Evolutionary conservation across 768 basidiomycete genomes (phyloP), one percentile per base, ranked within the genome.

Genomic region (Imleria badia): DNA sequence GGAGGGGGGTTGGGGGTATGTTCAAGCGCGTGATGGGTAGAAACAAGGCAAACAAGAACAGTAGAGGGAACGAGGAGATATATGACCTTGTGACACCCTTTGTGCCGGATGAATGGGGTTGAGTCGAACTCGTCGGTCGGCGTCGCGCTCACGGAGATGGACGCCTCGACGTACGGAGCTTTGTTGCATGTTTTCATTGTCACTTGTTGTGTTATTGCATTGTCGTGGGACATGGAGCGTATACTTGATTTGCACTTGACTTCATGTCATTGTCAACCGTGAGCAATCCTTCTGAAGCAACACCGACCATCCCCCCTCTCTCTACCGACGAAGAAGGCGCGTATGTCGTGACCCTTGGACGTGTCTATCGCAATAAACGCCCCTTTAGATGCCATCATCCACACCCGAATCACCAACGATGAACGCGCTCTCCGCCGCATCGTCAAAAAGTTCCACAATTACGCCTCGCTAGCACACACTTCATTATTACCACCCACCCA

Each of bases 1-100:
- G 71, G 48, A 60, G 48, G 47, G 74, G 78, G 22, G 75, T 84
- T 36, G 77, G 79, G 14, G 78, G 78, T 38, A 73, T 84, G 58
- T 76, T 87, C 61, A 83, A 82, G 68, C 80, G 82, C 39, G 78
- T 89, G 15, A 84, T 88, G 22, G 63, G 83, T 72, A 61, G 77
- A 74, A 56, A 74, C 51, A 81, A 73, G 60, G 67, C 72, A 20
- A 80, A 72, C 62, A 78, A 75, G 62, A 76, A 71, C 31, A 74
- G 80, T 6, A 76, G 80, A 45, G 77, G 79, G 41, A 92, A 92
- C 64, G 87, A 89, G 60, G 89, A 91, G 54, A 87, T 84, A 10
- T 92, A 86, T 57, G 87, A 90, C 39, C 78, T 91, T 12, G 88
- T 92, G 51, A 92, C 90, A 15, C 90, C 90, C 1, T 92, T 92